phyloP scores from a whole-genome alignment of 495 filamentous ascomycete genomes.

The Penicillium verhagenii region DNA sequence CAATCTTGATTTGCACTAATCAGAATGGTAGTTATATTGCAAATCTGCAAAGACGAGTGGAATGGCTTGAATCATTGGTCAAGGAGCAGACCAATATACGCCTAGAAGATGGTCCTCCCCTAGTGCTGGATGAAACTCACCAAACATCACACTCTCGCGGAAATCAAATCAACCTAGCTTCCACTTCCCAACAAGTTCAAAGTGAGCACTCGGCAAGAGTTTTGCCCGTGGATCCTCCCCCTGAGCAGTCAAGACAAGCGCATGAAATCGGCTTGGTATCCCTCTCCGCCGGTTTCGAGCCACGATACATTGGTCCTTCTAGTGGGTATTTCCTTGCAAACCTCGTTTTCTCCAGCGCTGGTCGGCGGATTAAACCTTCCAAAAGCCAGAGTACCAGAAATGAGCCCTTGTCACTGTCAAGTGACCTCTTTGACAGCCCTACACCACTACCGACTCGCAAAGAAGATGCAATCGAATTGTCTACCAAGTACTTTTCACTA shows the following conservation, averaged over 20 bases:
- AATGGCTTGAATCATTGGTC: conserved; percentile 44
- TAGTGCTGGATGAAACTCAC: conserved; percentile 2
- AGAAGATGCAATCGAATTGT: conserved; percentile 36
- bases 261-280: conserved; percentile 43
- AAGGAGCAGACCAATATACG: conserved; percentile 30
- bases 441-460: conserved; percentile 33
- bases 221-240: neutral
- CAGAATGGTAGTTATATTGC: conserved; percentile 33
- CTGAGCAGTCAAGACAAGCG: conserved; percentile 27
- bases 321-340: conserved; percentile 46
- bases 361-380: conserved; percentile 21
- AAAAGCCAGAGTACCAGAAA: neutral
- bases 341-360: conserved; percentile 38
- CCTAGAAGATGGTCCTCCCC: conserved; percentile 23
- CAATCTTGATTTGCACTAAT: conserved; percentile 1
- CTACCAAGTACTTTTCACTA: conserved; percentile 41
- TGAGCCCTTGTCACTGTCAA: conserved; percentile 21
- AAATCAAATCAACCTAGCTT: neutral
- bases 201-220: conserved; percentile 5
- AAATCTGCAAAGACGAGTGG: conserved; percentile 37
- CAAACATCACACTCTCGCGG: conserved; percentile 1
- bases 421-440: conserved; percentile 37
- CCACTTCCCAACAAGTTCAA: neutral
- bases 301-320: conserved; percentile 41
- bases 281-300: conserved; percentile 32